Base-by-base conservation (phyloP, 2,329 filamentous ascomycete genomes). In the Fusarium sp. region DNA sequence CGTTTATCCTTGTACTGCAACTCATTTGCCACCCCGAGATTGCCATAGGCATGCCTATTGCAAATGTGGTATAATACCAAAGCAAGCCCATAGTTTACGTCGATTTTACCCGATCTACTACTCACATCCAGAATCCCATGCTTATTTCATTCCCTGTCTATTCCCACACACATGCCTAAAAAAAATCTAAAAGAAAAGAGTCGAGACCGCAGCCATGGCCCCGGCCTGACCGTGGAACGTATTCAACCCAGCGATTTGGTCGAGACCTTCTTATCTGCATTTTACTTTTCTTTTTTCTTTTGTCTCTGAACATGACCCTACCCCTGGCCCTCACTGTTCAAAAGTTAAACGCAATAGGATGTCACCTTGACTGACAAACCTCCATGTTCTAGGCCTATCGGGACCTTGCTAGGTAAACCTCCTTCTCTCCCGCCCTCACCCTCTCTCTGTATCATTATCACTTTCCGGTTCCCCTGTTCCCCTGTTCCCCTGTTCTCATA, bases 331-430 rank as follows among this genome's bases (percentile, higher is more conserved):
- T 14, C 21, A 23, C 31, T 46, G 48, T 10, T 15, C 25, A 19
- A 19, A 19, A 19, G 19, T 19, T 13, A 25, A 32, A 49, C 43
- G 33, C 44, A 27, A 25, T 32, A 49, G 29, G 33, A 32, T 41
- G 43, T 25, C 36, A 32, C n/a, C 21, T 53, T 41, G 35, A 52
- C 70, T 72, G 59, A 72, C 69, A 46, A 25, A 37, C 45, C 54
- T 59, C 45, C 33, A 13, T 43, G 70, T 70, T 74, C 67, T 72
- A 76, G 74, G 72, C 74, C 68, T 76, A 76, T 63, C 68, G 62
- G 65, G 74, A 76, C 49, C 72, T 76, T 48, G 55, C 70, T 42
- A 74, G 72, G 74, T 76, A 74, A 57, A 49, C 46, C 42, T 32
- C 43, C 50, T 43, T 57, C 39, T 45, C 48, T 49, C 49, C 49